These are phyloP conservation scores for Pseudogymnoascus pannorum DNA, from an alignment of 2,329 filamentous ascomycete genomes.

Conservation along the genomic window DNA sequence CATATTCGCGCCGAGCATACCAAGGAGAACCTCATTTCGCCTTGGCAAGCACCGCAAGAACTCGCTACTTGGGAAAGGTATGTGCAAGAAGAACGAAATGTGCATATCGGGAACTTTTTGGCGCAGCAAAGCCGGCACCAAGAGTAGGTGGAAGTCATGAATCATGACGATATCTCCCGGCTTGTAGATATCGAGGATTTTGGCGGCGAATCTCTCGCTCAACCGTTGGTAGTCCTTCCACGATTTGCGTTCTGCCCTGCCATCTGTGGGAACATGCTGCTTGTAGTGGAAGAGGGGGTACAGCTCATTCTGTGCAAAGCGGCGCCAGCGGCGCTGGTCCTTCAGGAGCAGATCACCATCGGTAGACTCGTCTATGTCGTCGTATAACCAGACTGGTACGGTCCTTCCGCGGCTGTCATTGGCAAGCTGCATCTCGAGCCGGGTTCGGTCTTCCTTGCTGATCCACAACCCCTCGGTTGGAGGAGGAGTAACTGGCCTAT, in stretches of 20 bases:
- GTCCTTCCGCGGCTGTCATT: slow-evolving; percentile 70
- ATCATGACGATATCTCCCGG: slow-evolving; percentile 88
- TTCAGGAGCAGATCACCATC: slow-evolving; percentile 65
- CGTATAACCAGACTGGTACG: slow-evolving; percentile 81
- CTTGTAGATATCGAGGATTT: slow-evolving; percentile 81
- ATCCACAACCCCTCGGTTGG: slow-evolving; percentile 64
- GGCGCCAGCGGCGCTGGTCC: slow-evolving; percentile 79
- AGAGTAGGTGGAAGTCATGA: slow-evolving; percentile 88
- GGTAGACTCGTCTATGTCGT: slow-evolving; percentile 59
- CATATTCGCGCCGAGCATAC: slow-evolving; percentile 84
- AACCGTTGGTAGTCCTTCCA: slow-evolving; percentile 92
- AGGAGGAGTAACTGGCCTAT: slow-evolving; percentile 48
- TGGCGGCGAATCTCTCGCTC: slow-evolving; percentile 87
- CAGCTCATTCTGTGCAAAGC: slow-evolving; percentile 84
- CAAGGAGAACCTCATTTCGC: slow-evolving; percentile 83
- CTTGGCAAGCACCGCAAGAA: slow-evolving; percentile 84
- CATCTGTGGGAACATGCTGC: slow-evolving; percentile 83
- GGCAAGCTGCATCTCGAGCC: slow-evolving; percentile 66
- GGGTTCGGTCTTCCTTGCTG: slow-evolving; percentile 59
- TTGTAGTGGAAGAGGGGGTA: slow-evolving; percentile 96
- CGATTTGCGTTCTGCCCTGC: slow-evolving; percentile 68
- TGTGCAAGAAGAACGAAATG: slow-evolving; percentile 90
- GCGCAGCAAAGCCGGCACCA: slow-evolving; percentile 81
- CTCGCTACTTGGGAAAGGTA: slow-evolving; percentile 92
- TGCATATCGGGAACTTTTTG: slow-evolving; percentile 83